Base-by-base conservation (phyloP, 805 yeast species). In the Brettanomyces sp. region DNA sequence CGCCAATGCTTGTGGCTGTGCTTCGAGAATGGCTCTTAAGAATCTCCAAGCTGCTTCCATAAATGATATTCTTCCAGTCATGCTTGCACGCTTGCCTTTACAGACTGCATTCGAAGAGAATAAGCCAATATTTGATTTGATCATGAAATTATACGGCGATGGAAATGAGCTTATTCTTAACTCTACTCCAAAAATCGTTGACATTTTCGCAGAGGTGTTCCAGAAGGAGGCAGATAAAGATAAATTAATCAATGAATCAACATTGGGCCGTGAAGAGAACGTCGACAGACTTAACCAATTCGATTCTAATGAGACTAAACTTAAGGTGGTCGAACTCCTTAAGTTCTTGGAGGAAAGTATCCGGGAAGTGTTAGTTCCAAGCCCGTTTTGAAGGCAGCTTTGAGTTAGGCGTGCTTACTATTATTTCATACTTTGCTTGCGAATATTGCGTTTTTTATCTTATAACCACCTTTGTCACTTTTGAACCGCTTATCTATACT, bases 1-100 rank as follows among this genome's bases (percentile, higher is more conserved):
- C 55, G 96, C 98, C 49, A 93, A 93, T 65, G 96, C 96, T 4
- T 84, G 93, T 65, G 99, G 99, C 39, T 93, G 98, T 76, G 95
- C 90, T 47, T 90, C 96, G 14, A 80, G 99, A 67, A 74, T 93
- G 85, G 77, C 85, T 12, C 69, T 86, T 63, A 82, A 83, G 61
- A 76, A 85, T 63, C 80, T 78, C 56, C 68, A 66, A 36, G 75
- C 83, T 35, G 80, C 90, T 54, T 97, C 97, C 49, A 66, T 88
- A 53, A 79, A 75, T 49, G 89, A 80, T 46, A 77, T 91, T 39
- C 69, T 85, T 22, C 95, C 95, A 43, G 76, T 73, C 23, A 72
- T 93, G 58, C 69, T 90, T 50, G 68, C 73, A 43, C 91, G 85
- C 57, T 74, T 93, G 59, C 99, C 99, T 44, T 76, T 93, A 60